A percentile compares a stretch with the other conserved stretches of the same genome.
These are phyloP conservation scores for Metschnikowia peoriensis DNA, from an alignment of 805 yeast genomes.

Conservation along the genomic window DNA sequence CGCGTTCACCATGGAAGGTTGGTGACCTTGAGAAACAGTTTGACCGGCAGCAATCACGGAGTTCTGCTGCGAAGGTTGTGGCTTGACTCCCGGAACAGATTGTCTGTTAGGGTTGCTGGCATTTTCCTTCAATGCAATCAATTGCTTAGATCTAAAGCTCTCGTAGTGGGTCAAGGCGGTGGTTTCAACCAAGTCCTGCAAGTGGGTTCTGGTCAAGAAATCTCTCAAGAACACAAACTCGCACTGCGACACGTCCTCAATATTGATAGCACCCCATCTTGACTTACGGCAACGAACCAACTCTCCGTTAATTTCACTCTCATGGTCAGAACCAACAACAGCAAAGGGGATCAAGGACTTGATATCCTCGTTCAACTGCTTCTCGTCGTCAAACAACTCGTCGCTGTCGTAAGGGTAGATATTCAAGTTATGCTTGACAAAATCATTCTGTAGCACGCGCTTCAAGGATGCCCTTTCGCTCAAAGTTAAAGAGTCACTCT, in stretches of 20 bases:
- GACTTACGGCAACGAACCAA: conserved; percentile 87
- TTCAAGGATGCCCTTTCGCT: conserved; percentile 82
- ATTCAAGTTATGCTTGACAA: conserved; percentile 65
- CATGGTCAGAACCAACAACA: conserved; percentile 84
- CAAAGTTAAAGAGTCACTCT: conserved; percentile 83
- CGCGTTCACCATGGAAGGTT: conserved; percentile 17
- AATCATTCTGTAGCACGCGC: conserved; percentile 72
- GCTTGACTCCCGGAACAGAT: conserved; percentile 18
- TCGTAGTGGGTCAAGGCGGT: conserved; percentile 89
- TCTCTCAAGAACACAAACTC: conserved; percentile 94
- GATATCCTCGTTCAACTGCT: conserved; percentile 70
- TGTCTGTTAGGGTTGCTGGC: conserved; percentile 52
- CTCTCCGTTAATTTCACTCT: conserved; percentile 73
- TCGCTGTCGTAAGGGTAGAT: conserved; percentile 82
- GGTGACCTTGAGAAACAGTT: conserved; percentile 5
- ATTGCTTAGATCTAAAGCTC: conserved; percentile 88
- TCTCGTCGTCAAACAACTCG: conserved; percentile 67
- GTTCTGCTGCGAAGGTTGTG: conserved; percentile 6
- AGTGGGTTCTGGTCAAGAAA: conserved; percentile 90
- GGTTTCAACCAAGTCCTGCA: conserved; percentile 93
- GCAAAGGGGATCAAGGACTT: conserved; percentile 86
- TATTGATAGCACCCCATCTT: conserved; percentile 89
- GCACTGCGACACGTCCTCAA: conserved; percentile 92
- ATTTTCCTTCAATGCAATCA: conserved; percentile 89
- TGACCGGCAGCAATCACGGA: conserved; percentile 4